phyloP scores from a whole-genome alignment of 495 filamentous ascomycete genomes.

The Pyrenula massariospora region DNA sequence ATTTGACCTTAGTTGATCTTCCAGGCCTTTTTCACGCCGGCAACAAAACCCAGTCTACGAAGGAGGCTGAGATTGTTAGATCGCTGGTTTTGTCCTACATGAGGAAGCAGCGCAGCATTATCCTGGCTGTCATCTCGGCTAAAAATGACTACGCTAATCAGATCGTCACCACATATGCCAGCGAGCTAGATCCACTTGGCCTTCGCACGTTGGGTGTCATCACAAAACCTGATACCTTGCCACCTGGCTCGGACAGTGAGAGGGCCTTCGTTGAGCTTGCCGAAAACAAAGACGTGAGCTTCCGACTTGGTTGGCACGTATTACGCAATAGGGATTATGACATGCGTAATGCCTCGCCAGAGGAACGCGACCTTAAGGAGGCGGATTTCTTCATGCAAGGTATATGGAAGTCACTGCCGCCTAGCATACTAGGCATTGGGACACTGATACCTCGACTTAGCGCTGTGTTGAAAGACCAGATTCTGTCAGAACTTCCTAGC shows the following conservation, averaged over 20 bases:
- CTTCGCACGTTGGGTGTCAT: conserved; percentile 47
- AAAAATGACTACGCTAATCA: conserved; percentile 37
- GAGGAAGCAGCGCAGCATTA: conserved; percentile 41
- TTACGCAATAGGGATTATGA: conserved; percentile 37
- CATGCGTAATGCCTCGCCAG: conserved; percentile 20
- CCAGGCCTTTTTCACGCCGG: conserved; percentile 1
- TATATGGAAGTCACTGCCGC: conserved; percentile 23
- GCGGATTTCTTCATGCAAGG: conserved; percentile 32
- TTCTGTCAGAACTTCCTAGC: conserved; percentile 24
- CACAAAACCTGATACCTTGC: conserved; percentile 39
- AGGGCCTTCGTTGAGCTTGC: conserved; percentile 24
- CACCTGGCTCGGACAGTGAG: conserved; percentile 27
- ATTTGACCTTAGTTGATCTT: conserved; percentile 1
- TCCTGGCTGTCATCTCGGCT: conserved; percentile 45
- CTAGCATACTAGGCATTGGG: conserved; percentile 21
- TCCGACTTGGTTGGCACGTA: conserved; percentile 38
- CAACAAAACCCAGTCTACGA: not conserved
- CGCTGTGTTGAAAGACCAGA: conserved; percentile 25
- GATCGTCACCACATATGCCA: conserved; percentile 27
- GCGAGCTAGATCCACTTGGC: conserved; percentile 27
- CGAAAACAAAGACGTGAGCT: conserved; percentile 33
- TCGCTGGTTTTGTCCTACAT: conserved; percentile 32
- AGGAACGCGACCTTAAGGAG: conserved; percentile 24
- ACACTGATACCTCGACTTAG: conserved; percentile 27
- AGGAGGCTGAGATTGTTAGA: not conserved